A percentile compares a stretch with the other conserved stretches of the same genome.
Evolutionary conservation across 116 monocot species (phyloP).

Genomic region (Dioscorea cayenensis): DNA sequence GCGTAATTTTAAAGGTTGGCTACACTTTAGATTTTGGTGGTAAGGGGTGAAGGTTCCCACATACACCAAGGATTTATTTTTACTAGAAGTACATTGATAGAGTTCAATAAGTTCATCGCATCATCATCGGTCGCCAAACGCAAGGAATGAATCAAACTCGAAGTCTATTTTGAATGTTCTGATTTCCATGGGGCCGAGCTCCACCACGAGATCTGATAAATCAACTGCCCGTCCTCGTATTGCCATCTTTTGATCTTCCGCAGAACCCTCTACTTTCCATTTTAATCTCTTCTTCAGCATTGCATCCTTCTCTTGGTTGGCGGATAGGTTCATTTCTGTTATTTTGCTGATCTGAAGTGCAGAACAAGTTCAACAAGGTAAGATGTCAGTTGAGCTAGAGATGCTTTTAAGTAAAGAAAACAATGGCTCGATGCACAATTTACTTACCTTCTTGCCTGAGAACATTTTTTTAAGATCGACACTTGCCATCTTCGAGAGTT

Average conservation of each 20-base stretch:
- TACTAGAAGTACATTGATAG: neutral
- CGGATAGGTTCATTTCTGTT: constrained; percentile 75
- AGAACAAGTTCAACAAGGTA: neutral
- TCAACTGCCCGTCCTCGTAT: constrained; percentile 60
- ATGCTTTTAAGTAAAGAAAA: neutral
- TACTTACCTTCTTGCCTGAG: constrained; percentile 61
- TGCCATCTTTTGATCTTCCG: constrained; percentile 12
- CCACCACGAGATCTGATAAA: constrained; percentile 63
- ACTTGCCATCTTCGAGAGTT: constrained; percentile 65
- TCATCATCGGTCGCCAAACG: neutral
- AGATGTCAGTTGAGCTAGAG: neutral
- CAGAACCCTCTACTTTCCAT: constrained; percentile 58
- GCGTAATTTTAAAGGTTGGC: no score
- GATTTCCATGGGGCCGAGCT: constrained; percentile 96
- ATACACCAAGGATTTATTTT: neutral
- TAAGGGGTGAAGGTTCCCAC: neutral
- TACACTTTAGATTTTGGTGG: no score
- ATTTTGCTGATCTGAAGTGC: constrained; percentile 59
- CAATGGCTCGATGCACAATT: neutral
- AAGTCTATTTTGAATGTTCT: constrained; percentile 73
- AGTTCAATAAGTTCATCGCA: neutral
- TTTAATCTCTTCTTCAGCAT: constrained; percentile 91
- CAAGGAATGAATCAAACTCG: neutral
- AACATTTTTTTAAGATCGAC: constrained; percentile 89
- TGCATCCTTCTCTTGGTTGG: constrained; percentile 70